Evolutionary conservation across 164 flowering plant genomes (phyloP), one percentile per base, ranked within the genome.

Genomic region (Macadamia integrifolia): DNA sequence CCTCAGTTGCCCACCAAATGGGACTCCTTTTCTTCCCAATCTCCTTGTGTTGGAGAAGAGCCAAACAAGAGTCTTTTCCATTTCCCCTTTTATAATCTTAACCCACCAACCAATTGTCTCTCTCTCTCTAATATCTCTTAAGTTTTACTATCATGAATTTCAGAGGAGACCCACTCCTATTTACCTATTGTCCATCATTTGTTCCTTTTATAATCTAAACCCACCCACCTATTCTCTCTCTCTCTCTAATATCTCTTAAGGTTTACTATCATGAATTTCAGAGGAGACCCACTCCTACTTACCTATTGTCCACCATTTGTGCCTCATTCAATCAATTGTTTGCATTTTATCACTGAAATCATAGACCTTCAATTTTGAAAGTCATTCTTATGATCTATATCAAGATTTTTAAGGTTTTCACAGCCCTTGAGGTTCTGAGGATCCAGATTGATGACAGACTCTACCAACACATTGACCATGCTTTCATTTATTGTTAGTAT

Each of bases 161-260:
- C 58, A 59, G 68, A 72, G 55, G 32, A 68, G 66, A 50, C 69
- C 75, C 77, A 79, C 67, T 15, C 72, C 60, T 28, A 23, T 23
- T 23, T 23, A 23, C 23, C 23, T 23, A 23, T 72, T 68, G 57
- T 65, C 70, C 73, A 68, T 60, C 77, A 72, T 62, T 64, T 61
- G 49, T 63, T 65, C 66, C 65, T 5, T 35, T 35, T 35, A 35
- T 35, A 35, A 35, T 35, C 40, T 35, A 2, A 35, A 35, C 40
- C 40, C 40, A 35, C 40, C 40, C 40, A 35, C 40, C 40, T 2
- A 35, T 0, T 35, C 3, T 56, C 71, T 44, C 68, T 48, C 71
- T 17, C 61, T 12, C 50, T 50, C 15, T 29, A 66, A 46, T 48
- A 62, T 23, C 48, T 67, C 23, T 49, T 43, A 28, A 53, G 64